A percentile compares a stretch with the other conserved stretches of the same genome.
phyloP scores from a whole-genome alignment of 208 protist species.

The Leishmania gerbilli region DNA sequence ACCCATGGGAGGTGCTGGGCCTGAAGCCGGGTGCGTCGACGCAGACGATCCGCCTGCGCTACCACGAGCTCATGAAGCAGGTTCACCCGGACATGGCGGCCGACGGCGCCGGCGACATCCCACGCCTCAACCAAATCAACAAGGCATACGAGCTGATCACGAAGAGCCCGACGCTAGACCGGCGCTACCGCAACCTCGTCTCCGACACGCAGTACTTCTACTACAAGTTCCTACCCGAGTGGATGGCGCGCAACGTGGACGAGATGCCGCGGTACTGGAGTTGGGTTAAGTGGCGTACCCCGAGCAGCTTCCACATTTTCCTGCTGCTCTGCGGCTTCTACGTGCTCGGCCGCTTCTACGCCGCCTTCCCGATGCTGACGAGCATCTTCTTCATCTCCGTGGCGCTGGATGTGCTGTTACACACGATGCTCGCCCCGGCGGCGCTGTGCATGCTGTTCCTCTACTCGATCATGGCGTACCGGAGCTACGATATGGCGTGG shows the following conservation, averaged over 20 bases:
- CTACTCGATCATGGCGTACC: conserved; percentile 79
- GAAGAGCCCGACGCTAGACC: conserved; percentile 87
- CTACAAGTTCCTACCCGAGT: conserved; percentile 88
- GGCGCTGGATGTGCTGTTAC: conserved; percentile 70
- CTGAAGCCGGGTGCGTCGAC: conserved; percentile 71
- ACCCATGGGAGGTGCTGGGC: conserved; percentile 86
- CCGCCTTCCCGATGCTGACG: conserved; percentile 70
- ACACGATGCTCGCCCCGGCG: conserved; percentile 88
- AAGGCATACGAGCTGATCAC: conserved; percentile 90
- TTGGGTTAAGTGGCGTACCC: conserved; percentile 85
- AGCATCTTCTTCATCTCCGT: conserved; percentile 65
- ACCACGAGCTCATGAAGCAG: conserved; percentile 87
- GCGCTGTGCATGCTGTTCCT: conserved; percentile 85
- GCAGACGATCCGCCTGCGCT: conserved; percentile 77
- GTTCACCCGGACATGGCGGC: conserved; percentile 82
- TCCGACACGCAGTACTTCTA: conserved; percentile 88
- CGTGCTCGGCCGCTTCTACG: conserved; percentile 78
- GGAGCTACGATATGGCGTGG: conserved; percentile 89
- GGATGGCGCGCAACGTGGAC: conserved; percentile 91
- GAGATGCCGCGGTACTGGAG: conserved; percentile 93
- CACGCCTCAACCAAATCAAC: conserved; percentile 85
- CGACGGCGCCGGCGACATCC: conserved; percentile 76
- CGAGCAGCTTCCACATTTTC: conserved; percentile 69
- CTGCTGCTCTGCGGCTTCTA: conserved; percentile 66
- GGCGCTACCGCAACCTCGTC: conserved; percentile 86